These are phyloP conservation scores for Penicillium frequentans DNA, from an alignment of 2,329 filamentous ascomycete species.

Conservation along the genomic window DNA sequence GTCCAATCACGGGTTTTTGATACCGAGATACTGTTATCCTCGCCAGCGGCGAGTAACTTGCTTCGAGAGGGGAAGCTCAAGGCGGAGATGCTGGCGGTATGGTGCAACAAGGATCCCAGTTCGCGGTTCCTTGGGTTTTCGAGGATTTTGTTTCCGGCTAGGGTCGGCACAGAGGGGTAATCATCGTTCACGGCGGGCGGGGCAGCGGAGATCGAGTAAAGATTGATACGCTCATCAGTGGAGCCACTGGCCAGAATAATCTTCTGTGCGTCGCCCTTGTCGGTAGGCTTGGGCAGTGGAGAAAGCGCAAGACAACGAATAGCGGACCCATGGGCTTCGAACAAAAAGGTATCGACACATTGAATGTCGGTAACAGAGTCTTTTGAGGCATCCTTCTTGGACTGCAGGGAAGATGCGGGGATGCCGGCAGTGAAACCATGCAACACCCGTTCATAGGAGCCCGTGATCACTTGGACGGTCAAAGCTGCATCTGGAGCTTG, in stretches of 20 bases:
- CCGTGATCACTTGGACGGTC: conserved; percentile 85
- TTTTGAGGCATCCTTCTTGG: conserved; percentile 20
- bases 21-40: conserved; percentile 89
- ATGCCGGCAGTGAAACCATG: conserved; percentile 86
- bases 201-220: conserved; percentile 81
- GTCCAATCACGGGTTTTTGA: conserved; percentile 88
- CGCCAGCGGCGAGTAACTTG: conserved; percentile 83
- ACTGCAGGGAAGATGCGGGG: conserved; percentile 35
- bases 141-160: conserved; percentile 71
- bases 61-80: conserved; percentile 80
- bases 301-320: conserved; percentile 89
- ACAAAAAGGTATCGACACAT: conserved; percentile 92
- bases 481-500: conserved; percentile 37
- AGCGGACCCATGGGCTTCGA: conserved; percentile 87
- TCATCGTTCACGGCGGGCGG: conserved; percentile 58
- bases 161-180: conserved; percentile 62
- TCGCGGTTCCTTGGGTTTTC: conserved; percentile 88
- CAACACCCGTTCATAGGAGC: conserved; percentile 89
- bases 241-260: conserved; percentile 87
- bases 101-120: conserved; percentile 82
- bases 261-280: conserved; percentile 66
- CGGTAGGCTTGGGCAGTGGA: conserved; percentile 60
- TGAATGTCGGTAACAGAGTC: conserved; percentile 48
- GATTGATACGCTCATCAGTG: conserved; percentile 91
- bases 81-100: conserved; percentile 76